Evolutionary conservation across 768 basidiomycete genomes (phyloP).

Genomic region (Suillus hirtellus): DNA sequence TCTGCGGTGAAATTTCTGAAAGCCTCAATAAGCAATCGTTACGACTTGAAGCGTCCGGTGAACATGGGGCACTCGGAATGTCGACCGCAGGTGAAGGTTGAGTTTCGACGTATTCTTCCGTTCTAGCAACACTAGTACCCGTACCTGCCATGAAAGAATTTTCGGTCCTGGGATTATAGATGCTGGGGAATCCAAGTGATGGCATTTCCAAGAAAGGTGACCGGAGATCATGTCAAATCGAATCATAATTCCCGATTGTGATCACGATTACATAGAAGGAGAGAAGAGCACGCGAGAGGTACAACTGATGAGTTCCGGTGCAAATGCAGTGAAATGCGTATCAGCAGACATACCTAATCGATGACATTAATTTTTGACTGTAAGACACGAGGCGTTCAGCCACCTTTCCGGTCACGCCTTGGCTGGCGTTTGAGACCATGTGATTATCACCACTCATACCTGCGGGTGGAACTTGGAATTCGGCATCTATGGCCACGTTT

Average conservation of each 20-base stretch:
- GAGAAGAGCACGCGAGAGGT: slow-evolving; percentile 21
- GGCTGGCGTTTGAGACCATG: slow-evolving; percentile 23
- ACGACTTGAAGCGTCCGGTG: not conserved
- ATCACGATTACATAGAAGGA: slow-evolving; percentile 15
- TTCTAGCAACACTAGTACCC: slow-evolving; percentile 14
- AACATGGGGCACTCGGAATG: not conserved
- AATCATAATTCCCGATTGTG: slow-evolving; percentile 18
- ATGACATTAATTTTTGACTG: slow-evolving; percentile 45
- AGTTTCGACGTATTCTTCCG: slow-evolving; percentile 14
- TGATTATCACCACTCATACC: slow-evolving; percentile 30
- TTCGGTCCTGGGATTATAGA: slow-evolving; percentile 28
- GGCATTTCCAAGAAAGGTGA: slow-evolving; percentile 23
- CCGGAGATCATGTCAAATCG: slow-evolving; percentile 15
- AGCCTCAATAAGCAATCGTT: slow-evolving; percentile 37
- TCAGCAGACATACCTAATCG: slow-evolving; percentile 45
- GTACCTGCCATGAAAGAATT: slow-evolving; percentile 16
- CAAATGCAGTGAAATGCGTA: slow-evolving; percentile 17
- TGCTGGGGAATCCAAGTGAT: slow-evolving; percentile 25
- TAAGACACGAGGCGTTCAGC: slow-evolving; percentile 52
- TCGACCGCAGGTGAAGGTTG: slow-evolving; percentile 7
- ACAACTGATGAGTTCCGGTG: slow-evolving; percentile 29
- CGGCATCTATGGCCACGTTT: slow-evolving; percentile 16
- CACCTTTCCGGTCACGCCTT: slow-evolving; percentile 34
- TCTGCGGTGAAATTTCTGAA: slow-evolving; percentile 53
- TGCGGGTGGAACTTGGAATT: slow-evolving; percentile 22